Base-by-base conservation (phyloP, 2,329 filamentous ascomycete genomes). In the Mollisia scopiformis region DNA sequence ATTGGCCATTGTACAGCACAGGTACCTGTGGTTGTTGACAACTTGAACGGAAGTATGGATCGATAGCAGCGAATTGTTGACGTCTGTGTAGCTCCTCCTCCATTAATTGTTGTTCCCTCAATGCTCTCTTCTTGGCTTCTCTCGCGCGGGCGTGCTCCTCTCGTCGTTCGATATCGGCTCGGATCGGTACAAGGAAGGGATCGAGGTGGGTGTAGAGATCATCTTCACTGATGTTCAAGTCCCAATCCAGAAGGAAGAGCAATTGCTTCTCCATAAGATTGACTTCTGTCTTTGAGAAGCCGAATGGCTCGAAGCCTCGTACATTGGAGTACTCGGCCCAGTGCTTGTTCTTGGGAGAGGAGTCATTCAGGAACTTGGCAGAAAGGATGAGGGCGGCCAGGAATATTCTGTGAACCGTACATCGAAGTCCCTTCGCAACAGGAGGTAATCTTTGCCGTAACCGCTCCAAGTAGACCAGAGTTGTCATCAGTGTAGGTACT, bases 201-300 rank as follows among this genome's bases (percentile, higher is more conserved):
- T 97, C 92, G 41, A 98, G 84, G 75, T 97, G 91, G 67, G 82
- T 83, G 80, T 96, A 92, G 46, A 99, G 88, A 71, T 98, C 93
- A 58, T 93, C 84, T 72, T 93, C 87, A 43, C 83, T 88, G 73
- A 99, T 93, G 68, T 91, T 86, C 62, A 97, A 86, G 68, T 99
- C 92, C 92, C 93, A 99, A 75, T 97, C 91, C 49, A 99, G 84
- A 46, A 99, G 85, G 81, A 92, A 95, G 55, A 99, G 88, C 30
- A 99, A 85, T 79, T 99, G 95, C 84, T 96, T 96, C 84, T 99
- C 95, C 95, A 99, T 99, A 64, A 98, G 84, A 81, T 99, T 99
- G 71, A 99, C 95, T 79, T 99, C 95, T 35, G 92, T 95, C 68
- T 93, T 84, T 71, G 88, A 94, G 83, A 99, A 98, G 70, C 93